phyloP scores from a whole-genome alignment of 148 eudicot species.

The Rhododendron ovatum region DNA sequence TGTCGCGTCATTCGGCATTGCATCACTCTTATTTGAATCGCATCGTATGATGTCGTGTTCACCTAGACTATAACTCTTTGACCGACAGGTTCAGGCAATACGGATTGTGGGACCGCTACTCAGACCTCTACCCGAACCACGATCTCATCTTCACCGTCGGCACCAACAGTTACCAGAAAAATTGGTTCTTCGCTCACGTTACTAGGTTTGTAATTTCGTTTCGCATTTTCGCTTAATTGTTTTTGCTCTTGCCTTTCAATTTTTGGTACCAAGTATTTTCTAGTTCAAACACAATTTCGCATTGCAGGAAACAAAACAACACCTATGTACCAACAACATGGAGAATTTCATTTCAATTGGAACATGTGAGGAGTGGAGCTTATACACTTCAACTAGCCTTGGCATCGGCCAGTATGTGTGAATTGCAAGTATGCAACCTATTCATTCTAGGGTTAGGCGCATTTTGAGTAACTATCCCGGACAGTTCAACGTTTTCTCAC shows the following conservation, averaged over 20 bases:
- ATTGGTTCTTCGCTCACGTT: conserved; percentile 83
- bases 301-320: conserved; percentile 32
- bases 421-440: conserved; percentile 44
- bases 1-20: too few relatives aligned
- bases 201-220: conserved; percentile 23
- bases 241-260: neutral
- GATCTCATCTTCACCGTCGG: conserved; percentile 71
- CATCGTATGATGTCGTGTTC: neutral
- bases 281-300: neutral
- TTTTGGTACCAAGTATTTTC: neutral
- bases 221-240: too few relatives aligned
- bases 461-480: neutral
- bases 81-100: conserved; percentile 57
- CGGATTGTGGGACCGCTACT: conserved; percentile 65
- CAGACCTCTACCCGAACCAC: conserved; percentile 48
- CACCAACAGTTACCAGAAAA: conserved; percentile 35
- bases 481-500: too few relatives aligned
- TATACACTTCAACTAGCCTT: conserved; percentile 69
- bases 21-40: neutral
- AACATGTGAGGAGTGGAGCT: conserved; percentile 20
- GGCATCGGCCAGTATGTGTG: conserved; percentile 59
- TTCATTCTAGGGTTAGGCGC: neutral
- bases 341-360: conserved; percentile 42
- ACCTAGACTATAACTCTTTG: too few relatives aligned
- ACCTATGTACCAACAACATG: conserved; percentile 52